Evolutionary conservation across 371 early-diverging fungal species (phyloP).

Genomic region (Mucor racemosus): DNA sequence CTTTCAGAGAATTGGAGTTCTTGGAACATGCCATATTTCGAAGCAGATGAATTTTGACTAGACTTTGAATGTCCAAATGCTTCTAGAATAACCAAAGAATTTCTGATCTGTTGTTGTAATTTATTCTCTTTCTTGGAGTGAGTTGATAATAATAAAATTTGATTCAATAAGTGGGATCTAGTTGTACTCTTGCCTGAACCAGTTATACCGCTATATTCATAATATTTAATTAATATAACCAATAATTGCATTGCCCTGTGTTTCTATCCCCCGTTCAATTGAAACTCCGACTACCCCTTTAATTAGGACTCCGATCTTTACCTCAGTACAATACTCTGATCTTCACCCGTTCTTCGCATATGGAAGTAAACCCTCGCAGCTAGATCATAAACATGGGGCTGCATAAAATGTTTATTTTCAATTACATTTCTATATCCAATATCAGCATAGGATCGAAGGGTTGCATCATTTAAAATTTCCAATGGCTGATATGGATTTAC

Average conservation of each 20-base stretch:
- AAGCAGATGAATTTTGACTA: constrained; percentile 65
- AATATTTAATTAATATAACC: constrained; percentile 20
- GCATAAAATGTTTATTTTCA: constrained; percentile 47
- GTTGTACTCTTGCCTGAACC: constrained; percentile 80
- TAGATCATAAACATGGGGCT: constrained; percentile 67
- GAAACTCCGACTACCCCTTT: neutral
- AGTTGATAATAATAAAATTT: constrained; percentile 64
- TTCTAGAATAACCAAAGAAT: constrained; percentile 62
- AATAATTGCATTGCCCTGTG: constrained; percentile 30
- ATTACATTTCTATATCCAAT: constrained; percentile 54
- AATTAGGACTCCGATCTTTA: constrained; percentile 38
- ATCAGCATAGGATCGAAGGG: constrained; percentile 60
- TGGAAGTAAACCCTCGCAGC: constrained; percentile 73
- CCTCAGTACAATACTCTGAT: constrained; percentile 78
- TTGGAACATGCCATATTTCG: constrained; percentile 77
- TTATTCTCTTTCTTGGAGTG: constrained; percentile 61
- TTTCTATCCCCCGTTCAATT: neutral
- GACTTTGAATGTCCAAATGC: constrained; percentile 72
- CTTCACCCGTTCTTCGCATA: constrained; percentile 85
- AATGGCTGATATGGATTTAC: constrained; percentile 64
- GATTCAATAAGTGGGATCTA: constrained; percentile 62
- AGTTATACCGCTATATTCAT: constrained; percentile 62
- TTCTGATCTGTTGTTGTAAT: constrained; percentile 63
- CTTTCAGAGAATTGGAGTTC: constrained; percentile 81
- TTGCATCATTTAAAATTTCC: constrained; percentile 59